phyloP scores from a whole-genome alignment of 164 flowering plant genomes.

The Kingdonia uniflora region DNA sequence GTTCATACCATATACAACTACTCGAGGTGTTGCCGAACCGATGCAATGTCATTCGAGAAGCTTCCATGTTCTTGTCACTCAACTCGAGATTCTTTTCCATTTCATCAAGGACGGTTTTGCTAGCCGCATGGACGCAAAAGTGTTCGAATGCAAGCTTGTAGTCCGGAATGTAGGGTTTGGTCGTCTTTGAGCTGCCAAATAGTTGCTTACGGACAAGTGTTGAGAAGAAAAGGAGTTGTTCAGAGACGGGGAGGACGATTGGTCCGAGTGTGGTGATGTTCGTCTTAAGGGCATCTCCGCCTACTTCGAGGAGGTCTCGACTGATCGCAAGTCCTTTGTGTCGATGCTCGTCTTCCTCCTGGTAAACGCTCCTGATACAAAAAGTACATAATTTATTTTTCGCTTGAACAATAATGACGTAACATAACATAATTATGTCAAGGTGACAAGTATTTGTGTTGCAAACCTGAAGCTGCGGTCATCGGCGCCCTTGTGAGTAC shows the following conservation, averaged over 20 bases:
- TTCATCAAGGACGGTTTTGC: conserved; percentile 72
- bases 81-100: conserved; percentile 77
- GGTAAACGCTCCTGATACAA: conserved; percentile 50
- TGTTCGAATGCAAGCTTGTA: conserved; percentile 97
- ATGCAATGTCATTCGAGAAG: conserved; percentile 73
- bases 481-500: conserved; percentile 88
- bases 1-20: conserved; percentile 93
- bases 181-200: conserved; percentile 32
- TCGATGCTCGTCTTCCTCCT: conserved; percentile 71
- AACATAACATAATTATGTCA: too few relatives aligned
- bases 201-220: conserved; percentile 40
- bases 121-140: conserved; percentile 80
- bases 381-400: neutral
- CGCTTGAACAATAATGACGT: too few relatives aligned
- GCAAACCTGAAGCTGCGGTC: conserved; percentile 72
- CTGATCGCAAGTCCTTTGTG: conserved; percentile 61
- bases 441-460: neutral
- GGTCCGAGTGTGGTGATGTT: conserved; percentile 95
- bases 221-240: conserved; percentile 71
- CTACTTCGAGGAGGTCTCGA: conserved; percentile 65
- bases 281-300: conserved; percentile 83
- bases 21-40: conserved; percentile 94
- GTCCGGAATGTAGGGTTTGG: conserved; percentile 83
- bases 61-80: conserved; percentile 64
- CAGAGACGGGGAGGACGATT: conserved; percentile 79